Evolutionary conservation across 2,329 filamentous ascomycete species (phyloP), one percentile per base, ranked within the genome.

Genomic region (Sporothrix schenckii): DNA sequence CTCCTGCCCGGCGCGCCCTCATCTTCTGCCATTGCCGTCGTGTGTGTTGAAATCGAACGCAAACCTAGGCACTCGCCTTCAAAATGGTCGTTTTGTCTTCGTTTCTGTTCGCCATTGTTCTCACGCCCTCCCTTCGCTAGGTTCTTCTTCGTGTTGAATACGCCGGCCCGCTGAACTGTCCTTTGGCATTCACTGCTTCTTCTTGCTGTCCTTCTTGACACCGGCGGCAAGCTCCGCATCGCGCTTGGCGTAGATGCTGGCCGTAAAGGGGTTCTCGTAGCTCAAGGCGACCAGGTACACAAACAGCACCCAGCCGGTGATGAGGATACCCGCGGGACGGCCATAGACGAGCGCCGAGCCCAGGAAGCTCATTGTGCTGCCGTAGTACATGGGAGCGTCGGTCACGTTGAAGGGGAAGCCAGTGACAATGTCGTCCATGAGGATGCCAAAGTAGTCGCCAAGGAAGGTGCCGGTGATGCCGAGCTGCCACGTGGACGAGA

Each of bases 381-480:
- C 95, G 83, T 93, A 92, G 84, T 99, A 99, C 95, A 99, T 99
- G 73, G 95, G 95, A 68, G 93, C 91, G 74, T 89, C 88, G 69
- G 91, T 94, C 72, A 98, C 86, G 80, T 92, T 98, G 86, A 99
- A 99, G 2, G 95, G 95, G 79, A 99, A 99, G 16, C 92, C 91
- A 14, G 93, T 97, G 68, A 99, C 94, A 77, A 94, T 94, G 75
- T 91, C 84, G 79, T 98, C 94, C 93, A 97, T 97, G 74, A 99
- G 85, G 79, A 98, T 97, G 75, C 95, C 95, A 79, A 98, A 99
- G 85, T 99, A 99, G 83, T 99, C 95, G 76, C 95, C 95, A 49
- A 99, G 85, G 79, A 97, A 99, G 50, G 95, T 99, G 73, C 95
- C 95, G 0, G 93, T 97, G 77, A 99, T 88, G 71, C 95, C 95